Conservation (phyloP, 2,329 filamentous ascomycete genomes). For the Aspergillus uvarum region DNA sequence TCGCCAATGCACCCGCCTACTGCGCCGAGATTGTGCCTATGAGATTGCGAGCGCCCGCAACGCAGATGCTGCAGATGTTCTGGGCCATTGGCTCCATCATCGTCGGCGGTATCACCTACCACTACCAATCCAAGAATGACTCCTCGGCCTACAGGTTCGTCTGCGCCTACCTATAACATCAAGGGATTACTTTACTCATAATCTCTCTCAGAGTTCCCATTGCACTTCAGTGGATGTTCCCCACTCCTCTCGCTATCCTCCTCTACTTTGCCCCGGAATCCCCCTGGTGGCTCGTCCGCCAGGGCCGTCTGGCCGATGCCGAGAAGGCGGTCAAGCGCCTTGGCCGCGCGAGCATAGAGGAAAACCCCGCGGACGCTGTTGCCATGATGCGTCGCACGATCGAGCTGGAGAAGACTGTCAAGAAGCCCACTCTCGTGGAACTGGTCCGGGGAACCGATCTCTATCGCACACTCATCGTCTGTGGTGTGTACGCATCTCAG, state of each 20-base stretch:
- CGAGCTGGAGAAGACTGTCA: slow-evolving; percentile 26
- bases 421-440: slow-evolving; percentile 52
- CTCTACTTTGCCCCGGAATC: slow-evolving; percentile 51
- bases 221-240: slow-evolving; percentile 60
- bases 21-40: slow-evolving; percentile 62
- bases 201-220: slow-evolving; percentile 49
- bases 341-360: slow-evolving; percentile 39
- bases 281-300: slow-evolving; percentile 57
- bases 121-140: slow-evolving; percentile 45
- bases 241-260: slow-evolving; percentile 55
- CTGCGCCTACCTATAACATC: slow-evolving; percentile 19
- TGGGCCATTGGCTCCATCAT: slow-evolving; percentile 64
- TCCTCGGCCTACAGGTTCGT: slow-evolving; percentile 47
- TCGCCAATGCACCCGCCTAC: slow-evolving; percentile 65
- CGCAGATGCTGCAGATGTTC: slow-evolving; percentile 66
- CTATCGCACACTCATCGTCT: slow-evolving; percentile 57
- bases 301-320: slow-evolving; percentile 48
- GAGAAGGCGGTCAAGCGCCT: slow-evolving; percentile 52
- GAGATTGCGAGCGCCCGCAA: slow-evolving; percentile 56
- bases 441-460: slow-evolving; percentile 57
- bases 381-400: slow-evolving; percentile 60
- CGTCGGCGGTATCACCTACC: slow-evolving; percentile 57
- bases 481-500: slow-evolving; percentile 59
- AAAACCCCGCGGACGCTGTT: slow-evolving; percentile 48
- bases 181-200: slow-evolving; percentile 33